These are phyloP conservation scores for Cryphonectria parasitica DNA, from an alignment of 2,329 filamentous ascomycete genomes.

Conservation along the genomic window DNA sequence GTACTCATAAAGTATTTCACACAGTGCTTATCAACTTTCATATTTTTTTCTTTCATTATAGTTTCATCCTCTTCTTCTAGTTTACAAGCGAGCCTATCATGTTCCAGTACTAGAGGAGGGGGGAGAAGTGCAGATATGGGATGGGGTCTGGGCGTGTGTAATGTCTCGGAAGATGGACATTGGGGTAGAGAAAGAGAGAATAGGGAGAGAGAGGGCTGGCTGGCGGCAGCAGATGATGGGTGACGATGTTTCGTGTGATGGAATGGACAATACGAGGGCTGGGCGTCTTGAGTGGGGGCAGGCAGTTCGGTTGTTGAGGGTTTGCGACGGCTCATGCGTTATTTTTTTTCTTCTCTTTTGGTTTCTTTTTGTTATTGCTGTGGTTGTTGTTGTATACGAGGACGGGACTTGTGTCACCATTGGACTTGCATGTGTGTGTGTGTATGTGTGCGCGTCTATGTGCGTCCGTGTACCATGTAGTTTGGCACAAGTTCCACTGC, in stretches of 20 bases:
- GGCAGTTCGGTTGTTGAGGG: not conserved
- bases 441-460: not conserved
- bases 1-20: conserved; percentile 19
- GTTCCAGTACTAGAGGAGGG: not conserved
- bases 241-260: conserved; percentile 13
- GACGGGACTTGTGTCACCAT: not conserved
- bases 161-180: conserved; percentile 7
- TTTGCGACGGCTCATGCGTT: not conserved
- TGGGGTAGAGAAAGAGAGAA: not conserved
- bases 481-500: not conserved
- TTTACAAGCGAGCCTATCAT: not conserved
- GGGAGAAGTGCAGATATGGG: too few species aligned
- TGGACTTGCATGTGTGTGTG: not conserved
- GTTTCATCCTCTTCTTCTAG: too few species aligned
- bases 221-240: conserved; percentile 3
- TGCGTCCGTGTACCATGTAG: not conserved
- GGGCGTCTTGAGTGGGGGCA: not conserved
- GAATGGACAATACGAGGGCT: too few species aligned
- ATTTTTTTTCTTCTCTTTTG: not conserved
- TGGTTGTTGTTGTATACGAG: not conserved
- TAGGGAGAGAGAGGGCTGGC: not conserved
- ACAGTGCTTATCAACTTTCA: conserved; percentile 1
- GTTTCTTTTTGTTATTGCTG: not conserved
- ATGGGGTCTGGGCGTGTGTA: not conserved
- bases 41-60: not conserved